Conservation (phyloP, 2,329 filamentous ascomycete genomes). For the Trichophyton simii region DNA sequence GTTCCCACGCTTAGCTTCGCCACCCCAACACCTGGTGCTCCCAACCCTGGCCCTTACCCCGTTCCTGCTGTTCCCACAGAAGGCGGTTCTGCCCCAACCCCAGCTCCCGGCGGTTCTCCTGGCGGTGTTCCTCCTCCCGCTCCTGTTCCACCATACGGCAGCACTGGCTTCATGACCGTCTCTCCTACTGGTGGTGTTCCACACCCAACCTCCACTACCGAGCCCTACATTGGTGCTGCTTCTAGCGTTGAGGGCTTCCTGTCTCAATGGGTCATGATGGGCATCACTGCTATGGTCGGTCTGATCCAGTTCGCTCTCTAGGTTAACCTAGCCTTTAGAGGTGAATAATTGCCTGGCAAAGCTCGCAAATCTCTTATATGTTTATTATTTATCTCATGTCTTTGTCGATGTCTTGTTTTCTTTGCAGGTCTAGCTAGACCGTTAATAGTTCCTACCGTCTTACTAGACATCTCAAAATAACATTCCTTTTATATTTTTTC, state of each 20-base stretch:
- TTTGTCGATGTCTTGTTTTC: constrained; percentile 1
- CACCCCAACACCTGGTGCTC: constrained; percentile 7
- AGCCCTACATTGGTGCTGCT: constrained; percentile 11
- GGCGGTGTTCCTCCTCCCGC: not conserved
- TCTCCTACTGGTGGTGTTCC: constrained; percentile 13
- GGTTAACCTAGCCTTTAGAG: not conserved
- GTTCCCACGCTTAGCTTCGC: constrained; percentile 37
- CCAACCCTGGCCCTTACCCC: constrained; percentile 20
- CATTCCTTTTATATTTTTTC: not conserved
- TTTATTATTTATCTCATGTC: constrained; percentile 3
- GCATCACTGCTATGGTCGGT: not conserved
- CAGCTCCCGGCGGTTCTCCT: not conserved
- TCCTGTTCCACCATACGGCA: constrained; percentile 1
- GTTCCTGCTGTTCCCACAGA: constrained; percentile 17
- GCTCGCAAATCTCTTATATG: not conserved
- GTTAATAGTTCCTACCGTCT: not conserved
- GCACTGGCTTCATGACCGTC: constrained; percentile 10
- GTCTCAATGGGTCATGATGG: not conserved
- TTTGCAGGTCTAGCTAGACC: not conserved
- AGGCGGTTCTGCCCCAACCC: constrained; percentile 9
- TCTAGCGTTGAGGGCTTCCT: constrained; percentile 2
- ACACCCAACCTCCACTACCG: constrained; percentile 6
- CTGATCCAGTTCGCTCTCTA: constrained; percentile 3
- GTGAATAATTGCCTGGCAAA: not conserved
- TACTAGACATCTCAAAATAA: not conserved